Evolutionary conservation across 352 stramenopile genomes (phyloP).

Genomic region (Pythium dissimile): DNA sequence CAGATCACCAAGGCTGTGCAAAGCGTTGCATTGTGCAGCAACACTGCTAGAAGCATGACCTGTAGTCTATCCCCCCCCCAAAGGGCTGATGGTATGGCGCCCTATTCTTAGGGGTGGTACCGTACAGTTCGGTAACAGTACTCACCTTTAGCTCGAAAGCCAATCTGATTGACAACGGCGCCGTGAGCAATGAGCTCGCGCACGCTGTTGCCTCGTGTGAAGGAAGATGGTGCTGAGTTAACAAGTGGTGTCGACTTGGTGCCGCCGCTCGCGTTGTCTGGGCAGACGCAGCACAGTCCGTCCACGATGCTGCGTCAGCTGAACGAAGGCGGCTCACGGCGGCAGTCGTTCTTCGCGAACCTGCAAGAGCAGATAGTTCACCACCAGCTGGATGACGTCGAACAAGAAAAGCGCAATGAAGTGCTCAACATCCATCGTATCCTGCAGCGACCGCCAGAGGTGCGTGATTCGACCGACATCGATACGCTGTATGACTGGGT

Average conservation of each 20-base stretch:
- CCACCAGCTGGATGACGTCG: slow-evolving; percentile 38
- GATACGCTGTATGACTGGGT: slow-evolving; percentile 80
- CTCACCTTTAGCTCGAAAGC: no score
- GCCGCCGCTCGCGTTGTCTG: background rate
- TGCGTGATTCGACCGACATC: slow-evolving; percentile 50
- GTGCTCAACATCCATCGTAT: slow-evolving; percentile 53
- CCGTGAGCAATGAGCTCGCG: background rate
- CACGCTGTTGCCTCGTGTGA: slow-evolving; percentile 1
- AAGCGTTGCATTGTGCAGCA: no score
- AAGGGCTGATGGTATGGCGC: no score
- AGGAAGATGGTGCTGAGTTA: background rate
- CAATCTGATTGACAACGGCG: no score
- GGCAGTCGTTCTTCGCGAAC: slow-evolving; percentile 42
- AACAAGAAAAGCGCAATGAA: slow-evolving; percentile 43
- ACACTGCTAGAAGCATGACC: no score
- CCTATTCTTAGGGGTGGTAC: background rate
- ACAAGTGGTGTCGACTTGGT: background rate
- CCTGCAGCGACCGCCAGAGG: slow-evolving; percentile 39
- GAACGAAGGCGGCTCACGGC: slow-evolving; percentile 1
- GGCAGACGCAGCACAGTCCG: background rate
- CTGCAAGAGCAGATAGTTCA: slow-evolving; percentile 56
- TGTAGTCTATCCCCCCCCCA: no score
- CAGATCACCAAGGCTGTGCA: no score
- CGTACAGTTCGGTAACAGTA: no score
- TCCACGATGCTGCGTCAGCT: slow-evolving; percentile 14